These are phyloP conservation scores for Trematosphaeria pertusa DNA, from an alignment of 2,329 filamentous ascomycete genomes.

Conservation along the genomic window DNA sequence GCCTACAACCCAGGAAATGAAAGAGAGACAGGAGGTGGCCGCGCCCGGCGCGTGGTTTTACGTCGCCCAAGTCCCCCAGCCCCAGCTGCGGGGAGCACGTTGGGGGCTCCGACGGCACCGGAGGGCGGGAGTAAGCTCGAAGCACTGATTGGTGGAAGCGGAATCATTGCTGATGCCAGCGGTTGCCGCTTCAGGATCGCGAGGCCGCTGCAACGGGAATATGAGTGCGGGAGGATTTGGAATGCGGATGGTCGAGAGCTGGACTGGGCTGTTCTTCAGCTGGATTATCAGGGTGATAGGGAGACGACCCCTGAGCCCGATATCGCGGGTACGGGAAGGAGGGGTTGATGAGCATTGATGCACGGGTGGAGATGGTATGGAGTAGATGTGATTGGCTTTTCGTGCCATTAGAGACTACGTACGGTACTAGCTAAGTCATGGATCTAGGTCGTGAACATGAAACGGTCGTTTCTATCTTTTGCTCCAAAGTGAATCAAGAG, in stretches of 20 bases:
- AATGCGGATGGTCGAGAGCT: not conserved
- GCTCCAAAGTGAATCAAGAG: not conserved
- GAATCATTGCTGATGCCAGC: constrained; percentile 16
- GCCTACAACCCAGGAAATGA: no score
- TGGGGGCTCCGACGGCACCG: no score
- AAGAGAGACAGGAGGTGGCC: no score
- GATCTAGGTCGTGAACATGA: constrained; percentile 8
- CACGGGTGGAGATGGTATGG: no score
- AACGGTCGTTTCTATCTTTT: constrained; percentile 11
- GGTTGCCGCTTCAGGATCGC: constrained; percentile 9
- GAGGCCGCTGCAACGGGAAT: not conserved
- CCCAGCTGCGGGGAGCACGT: no score
- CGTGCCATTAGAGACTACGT: constrained; percentile 3
- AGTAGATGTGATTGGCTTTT: not conserved
- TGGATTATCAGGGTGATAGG: not conserved
- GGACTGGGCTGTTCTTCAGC: not conserved
- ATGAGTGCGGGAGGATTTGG: not conserved
- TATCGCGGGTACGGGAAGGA: not conserved
- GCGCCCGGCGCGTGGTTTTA: no score
- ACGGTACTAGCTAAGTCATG: not conserved
- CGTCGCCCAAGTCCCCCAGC: no score
- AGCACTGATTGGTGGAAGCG: constrained; percentile 18
- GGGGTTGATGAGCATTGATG: not conserved
- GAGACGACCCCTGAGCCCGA: not conserved
- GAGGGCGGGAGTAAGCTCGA: no score